Percentiles rank a stretch among this genome's conserved stretches.
Evolutionary conservation across 345 rosid genomes (phyloP).

Genomic region (Carallia brachiata): DNA sequence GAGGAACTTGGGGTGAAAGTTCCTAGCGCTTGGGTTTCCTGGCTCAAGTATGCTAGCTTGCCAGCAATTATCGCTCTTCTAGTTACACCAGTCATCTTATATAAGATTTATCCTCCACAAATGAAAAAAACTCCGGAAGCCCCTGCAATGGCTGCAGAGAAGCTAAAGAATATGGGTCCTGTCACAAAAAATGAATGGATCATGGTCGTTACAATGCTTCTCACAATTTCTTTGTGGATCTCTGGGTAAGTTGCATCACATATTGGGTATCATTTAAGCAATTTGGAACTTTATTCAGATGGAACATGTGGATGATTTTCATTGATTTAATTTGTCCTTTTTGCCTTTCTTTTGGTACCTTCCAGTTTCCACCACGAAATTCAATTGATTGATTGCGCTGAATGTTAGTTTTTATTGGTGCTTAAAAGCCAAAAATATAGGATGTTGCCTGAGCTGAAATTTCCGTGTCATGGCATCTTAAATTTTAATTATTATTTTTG

Average conservation of each 20-base stretch:
- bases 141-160: constrained; percentile 83
- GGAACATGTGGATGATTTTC: background rate
- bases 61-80: constrained; percentile 77
- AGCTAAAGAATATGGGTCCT: constrained; percentile 78
- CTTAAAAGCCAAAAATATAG: no score
- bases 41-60: constrained; percentile 92
- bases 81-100: constrained; percentile 70
- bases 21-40: constrained; percentile 83
- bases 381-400: no score
- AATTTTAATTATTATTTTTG: no score
- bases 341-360: no score
- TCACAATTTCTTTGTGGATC: constrained; percentile 90
- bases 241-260: constrained; percentile 54
- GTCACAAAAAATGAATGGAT: constrained; percentile 80
- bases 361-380: no score
- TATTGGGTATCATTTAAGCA: background rate
- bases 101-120: constrained; percentile 94
- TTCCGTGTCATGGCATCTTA: no score
- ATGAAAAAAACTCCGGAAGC: constrained; percentile 90
- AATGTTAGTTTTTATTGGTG: no score
- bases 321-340: background rate
- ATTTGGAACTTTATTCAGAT: background rate
- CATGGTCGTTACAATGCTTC: constrained; percentile 87
- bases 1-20: constrained; percentile 87
- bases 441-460: no score